Percentiles rank a stretch among this genome's conserved stretches.
phyloP scores from a whole-genome alignment of 148 eudicot genomes.

The Heliamphora exappendiculata region DNA sequence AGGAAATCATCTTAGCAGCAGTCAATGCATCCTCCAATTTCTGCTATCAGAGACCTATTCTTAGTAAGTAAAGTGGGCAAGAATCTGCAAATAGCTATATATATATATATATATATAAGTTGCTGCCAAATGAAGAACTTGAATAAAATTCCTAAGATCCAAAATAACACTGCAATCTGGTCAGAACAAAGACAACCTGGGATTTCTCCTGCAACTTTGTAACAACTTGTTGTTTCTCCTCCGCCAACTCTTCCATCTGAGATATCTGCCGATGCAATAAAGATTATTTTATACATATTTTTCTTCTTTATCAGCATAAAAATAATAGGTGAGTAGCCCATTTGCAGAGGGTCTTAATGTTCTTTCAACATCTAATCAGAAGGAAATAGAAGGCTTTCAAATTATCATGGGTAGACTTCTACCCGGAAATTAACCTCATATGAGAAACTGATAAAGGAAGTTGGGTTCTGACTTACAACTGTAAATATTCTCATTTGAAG shows the following conservation, averaged over 20 bases:
- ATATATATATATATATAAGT: too few relatives aligned
- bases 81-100: not conserved
- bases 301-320: conserved; percentile 1
- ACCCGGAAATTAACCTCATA: not conserved
- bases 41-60: conserved; percentile 31
- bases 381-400: not conserved
- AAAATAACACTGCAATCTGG: not conserved
- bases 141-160: not conserved
- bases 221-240: conserved; percentile 50
- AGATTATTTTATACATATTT: not conserved
- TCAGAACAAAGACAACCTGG: conserved; percentile 32
- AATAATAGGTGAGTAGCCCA: not conserved
- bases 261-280: conserved; percentile 36
- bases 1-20: conserved; percentile 46
- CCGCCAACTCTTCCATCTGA: conserved; percentile 49
- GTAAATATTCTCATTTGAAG: not conserved
- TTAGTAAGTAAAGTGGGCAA: not conserved
- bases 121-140: conserved; percentile 2
- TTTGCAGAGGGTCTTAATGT: not conserved
- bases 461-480: not conserved
- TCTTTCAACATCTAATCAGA: not conserved
- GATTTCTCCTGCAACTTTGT: conserved; percentile 53
- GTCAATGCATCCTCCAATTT: conserved; percentile 61
- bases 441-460: not conserved
- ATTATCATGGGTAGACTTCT: not conserved